Percentiles rank a stretch among this genome's conserved stretches.
Evolutionary conservation across 805 yeast genomes (phyloP).

Genomic region (Candida germanica): DNA sequence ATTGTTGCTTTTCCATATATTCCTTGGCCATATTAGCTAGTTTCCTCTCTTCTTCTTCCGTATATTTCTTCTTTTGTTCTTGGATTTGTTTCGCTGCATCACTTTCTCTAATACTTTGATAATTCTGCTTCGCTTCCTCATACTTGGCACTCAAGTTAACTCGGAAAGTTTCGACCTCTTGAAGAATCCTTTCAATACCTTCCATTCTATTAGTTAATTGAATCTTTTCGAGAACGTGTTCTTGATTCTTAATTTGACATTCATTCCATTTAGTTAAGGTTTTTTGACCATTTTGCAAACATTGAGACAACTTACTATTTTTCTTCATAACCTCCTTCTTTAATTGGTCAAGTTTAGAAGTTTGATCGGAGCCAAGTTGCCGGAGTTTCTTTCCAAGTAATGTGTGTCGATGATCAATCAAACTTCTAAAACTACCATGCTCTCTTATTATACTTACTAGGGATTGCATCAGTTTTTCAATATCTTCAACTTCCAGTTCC

Average conservation of each 20-base stretch:
- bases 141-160: conserved; percentile 28
- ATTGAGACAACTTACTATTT: neutral
- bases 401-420: neutral
- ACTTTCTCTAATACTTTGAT: conserved; percentile 34
- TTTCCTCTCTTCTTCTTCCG: conserved; percentile 32
- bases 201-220: conserved; percentile 18
- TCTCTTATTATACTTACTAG: conserved; percentile 11
- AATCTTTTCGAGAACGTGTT: conserved; percentile 13
- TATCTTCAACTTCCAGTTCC: conserved; percentile 13
- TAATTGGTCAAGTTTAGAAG: conserved; percentile 34
- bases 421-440: conserved; percentile 1
- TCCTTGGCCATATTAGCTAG: conserved; percentile 38
- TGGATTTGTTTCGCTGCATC: conserved; percentile 37
- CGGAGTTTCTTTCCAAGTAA: conserved; percentile 22
- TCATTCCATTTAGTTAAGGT: neutral
- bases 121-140: conserved; percentile 29
- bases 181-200: conserved; percentile 22
- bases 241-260: conserved; percentile 6
- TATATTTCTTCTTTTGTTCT: conserved; percentile 34
- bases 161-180: conserved; percentile 25
- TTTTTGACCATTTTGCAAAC: neutral
- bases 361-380: conserved; percentile 42
- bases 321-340: conserved; percentile 21
- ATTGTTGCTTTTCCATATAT: conserved; percentile 32
- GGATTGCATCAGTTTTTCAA: conserved; percentile 20